These are phyloP conservation scores for Phytophthora tubulina DNA, from an alignment of 352 stramenopile species.

Conservation along the genomic window DNA sequence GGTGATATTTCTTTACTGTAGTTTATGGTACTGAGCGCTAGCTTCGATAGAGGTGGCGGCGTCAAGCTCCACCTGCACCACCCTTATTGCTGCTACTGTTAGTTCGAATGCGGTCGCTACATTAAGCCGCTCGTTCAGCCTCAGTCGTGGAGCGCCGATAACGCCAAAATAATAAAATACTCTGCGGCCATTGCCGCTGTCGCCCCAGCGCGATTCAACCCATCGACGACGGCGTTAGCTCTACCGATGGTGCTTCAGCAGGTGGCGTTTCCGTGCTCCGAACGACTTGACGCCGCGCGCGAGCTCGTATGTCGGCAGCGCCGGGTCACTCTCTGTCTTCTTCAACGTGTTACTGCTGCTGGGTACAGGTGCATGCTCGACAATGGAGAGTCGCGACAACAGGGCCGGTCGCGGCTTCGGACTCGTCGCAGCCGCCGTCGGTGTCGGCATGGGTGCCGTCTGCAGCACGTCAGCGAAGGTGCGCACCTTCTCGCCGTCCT, in stretches of 20 bases:
- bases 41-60: slow-evolving; percentile 15
- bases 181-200: slow-evolving; percentile 20
- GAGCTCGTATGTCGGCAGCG: slow-evolving; percentile 34
- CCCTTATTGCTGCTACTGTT: slow-evolving; percentile 10
- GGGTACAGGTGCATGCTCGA: slow-evolving; percentile 31
- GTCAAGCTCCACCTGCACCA: slow-evolving; percentile 10
- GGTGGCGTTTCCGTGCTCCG: slow-evolving; percentile 57
- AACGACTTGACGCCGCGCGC: slow-evolving; percentile 69
- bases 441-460: slow-evolving; percentile 5
- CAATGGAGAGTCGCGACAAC: slow-evolving; percentile 33
- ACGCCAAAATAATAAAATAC: slow-evolving; percentile 43
- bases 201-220: slow-evolving; percentile 19
- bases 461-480: slow-evolving; percentile 70
- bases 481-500: slow-evolving; percentile 52
- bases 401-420: slow-evolving; percentile 13
- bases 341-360: slow-evolving; percentile 21
- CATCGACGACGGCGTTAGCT: slow-evolving; percentile 1
- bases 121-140: neutral
- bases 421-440: neutral
- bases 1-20: slow-evolving; percentile 25
- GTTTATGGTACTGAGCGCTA: slow-evolving; percentile 31
- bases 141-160: slow-evolving; percentile 5
- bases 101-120: neutral
- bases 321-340: slow-evolving; percentile 28
- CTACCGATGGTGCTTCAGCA: slow-evolving; percentile 51